phyloP scores from a whole-genome alignment of 352 stramenopile species.

The Globisporangium spiculum region DNA sequence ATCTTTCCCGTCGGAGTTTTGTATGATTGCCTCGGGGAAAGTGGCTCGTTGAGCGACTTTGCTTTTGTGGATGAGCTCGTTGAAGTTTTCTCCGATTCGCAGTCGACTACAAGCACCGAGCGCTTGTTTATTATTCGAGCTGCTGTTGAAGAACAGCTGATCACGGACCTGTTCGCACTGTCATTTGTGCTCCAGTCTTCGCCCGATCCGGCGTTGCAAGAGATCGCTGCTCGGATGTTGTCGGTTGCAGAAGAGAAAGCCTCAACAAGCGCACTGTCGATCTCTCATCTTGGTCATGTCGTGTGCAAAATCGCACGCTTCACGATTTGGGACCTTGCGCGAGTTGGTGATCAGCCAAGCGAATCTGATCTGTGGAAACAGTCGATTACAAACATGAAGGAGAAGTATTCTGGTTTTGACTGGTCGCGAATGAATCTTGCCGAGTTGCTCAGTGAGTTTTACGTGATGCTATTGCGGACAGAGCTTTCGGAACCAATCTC shows the following conservation, averaged over 20 bases:
- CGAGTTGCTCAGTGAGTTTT: slow-evolving; percentile 57
- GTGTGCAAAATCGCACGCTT: slow-evolving; percentile 69
- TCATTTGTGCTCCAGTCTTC: slow-evolving; percentile 52
- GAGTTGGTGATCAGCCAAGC: slow-evolving; percentile 23
- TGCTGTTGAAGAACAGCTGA: slow-evolving; percentile 51
- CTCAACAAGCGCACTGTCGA: slow-evolving; percentile 32
- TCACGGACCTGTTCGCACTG: slow-evolving; percentile 67
- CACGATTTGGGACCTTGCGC: slow-evolving; percentile 49
- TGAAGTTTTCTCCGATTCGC: not conserved
- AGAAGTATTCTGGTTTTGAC: slow-evolving; percentile 62
- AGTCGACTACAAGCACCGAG: not conserved
- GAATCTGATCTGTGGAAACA: slow-evolving; percentile 36
- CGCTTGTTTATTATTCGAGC: not conserved
- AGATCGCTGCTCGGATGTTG: slow-evolving; percentile 42
- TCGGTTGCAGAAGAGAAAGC: slow-evolving; percentile 46
- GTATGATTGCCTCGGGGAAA: slow-evolving; percentile 32
- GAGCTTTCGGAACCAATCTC: slow-evolving; percentile 40
- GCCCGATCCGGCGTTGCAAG: slow-evolving; percentile 21
- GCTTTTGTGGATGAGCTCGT: slow-evolving; percentile 36
- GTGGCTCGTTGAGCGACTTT: slow-evolving; percentile 16
- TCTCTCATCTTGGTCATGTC: slow-evolving; percentile 60
- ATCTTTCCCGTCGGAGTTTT: slow-evolving; percentile 47
- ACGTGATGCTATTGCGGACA: slow-evolving; percentile 49
- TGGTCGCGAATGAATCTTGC: slow-evolving; percentile 63
- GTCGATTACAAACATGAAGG: slow-evolving; percentile 62